Base-by-base conservation (phyloP, 164 flowering plant species). In the Santalum album region DNA sequence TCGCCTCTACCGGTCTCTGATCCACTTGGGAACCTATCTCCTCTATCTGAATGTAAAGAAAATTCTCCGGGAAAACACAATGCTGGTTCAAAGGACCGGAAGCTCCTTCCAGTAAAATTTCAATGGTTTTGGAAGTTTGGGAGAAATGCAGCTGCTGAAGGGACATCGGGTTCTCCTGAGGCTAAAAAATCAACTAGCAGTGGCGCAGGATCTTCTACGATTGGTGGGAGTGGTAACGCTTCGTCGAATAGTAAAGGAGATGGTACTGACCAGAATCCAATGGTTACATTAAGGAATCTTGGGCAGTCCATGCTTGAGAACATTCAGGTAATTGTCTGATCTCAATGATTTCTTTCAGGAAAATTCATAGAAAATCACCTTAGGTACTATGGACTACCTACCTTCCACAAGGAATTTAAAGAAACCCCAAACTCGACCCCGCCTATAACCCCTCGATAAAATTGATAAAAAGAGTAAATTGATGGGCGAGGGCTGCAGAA, bases 241-340 rank as follows among this genome's bases (percentile, higher is more conserved):
- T 44, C 58, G 21, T 66, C 53, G 24, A 60, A 53, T 29, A 44
- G 53, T 39, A 69, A 69, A 65, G 77, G 64, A 20, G 91, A 87
- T 23, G 47, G 53, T 0, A 61, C 51, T 6, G 94, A 85, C 60
- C 88, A 78, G 74, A 87, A 87, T 53, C 59, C 73, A 68, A 70
- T 78, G 66, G 71, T 69, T 50, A 71, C 86, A 32, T 63, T 92
- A 61, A 85, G 63, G 65, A 83, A 77, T 70, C 82, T 92, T 53
- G 96, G 96, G 35, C 96, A 87, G 24, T 78, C 96, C 12, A 89
- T 92, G 99, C 82, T 87, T 40, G 96, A 92, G 53, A 89, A 89
- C 65, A 85, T 92, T 65, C 96, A 92, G 96, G 99, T 92, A 72
- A 58, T n/a, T n/a, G n/a, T n/a, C n/a, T n/a, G n/a, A n/a, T n/a